Evolutionary conservation across 129 eudicot species (phyloP).

Genomic region (Helianthus annuus): HanXRQr2.0-SUNRISE NC_035445.2:145050205-145050704

Average conservation of each 20-base stretch:
- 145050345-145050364: conserved; percentile 68
- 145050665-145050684: conserved; percentile 12
- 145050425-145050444: conserved; percentile 71
- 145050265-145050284: conserved; percentile 48
- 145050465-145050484: conserved; percentile 72
- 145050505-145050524: conserved; percentile 46
- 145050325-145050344: conserved; percentile 90
- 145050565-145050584: conserved; percentile 69
- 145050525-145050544: conserved; percentile 67
- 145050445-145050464: conserved; percentile 56
- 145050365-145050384: conserved; percentile 56
- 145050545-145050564: conserved; percentile 51
- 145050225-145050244: conserved; percentile 82
- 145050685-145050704: background rate
- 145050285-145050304: conserved; percentile 51
- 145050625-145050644: conserved; percentile 49
- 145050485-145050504: conserved; percentile 59
- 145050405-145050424: conserved; percentile 67
- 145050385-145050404: conserved; percentile 78
- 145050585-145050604: conserved; percentile 87
- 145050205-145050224: conserved; percentile 61
- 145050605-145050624: conserved; percentile 74
- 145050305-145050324: conserved; percentile 55
- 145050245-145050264: conserved; percentile 52
- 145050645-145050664: conserved; percentile 71